Conservation (phyloP, 805 yeast genomes). For the Kodamaea hsintzibuensis region DNA sequence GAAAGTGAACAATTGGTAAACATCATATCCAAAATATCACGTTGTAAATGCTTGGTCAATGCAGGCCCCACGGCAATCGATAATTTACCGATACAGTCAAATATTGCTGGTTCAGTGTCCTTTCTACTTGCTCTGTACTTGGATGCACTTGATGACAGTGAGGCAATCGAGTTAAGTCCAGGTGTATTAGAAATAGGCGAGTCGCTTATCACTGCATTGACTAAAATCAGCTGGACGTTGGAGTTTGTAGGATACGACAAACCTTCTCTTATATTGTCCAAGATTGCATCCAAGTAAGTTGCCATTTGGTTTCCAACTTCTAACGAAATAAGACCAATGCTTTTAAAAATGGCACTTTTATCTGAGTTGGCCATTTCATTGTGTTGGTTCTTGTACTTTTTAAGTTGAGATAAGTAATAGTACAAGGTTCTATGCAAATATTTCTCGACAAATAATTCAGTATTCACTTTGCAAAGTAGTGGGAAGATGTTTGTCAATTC, state of each 20-base stretch:
- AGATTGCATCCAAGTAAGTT: conserved; percentile 83
- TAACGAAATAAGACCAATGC: conserved; percentile 82
- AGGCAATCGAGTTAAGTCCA: conserved; percentile 25
- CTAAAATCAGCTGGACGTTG: conserved; percentile 40
- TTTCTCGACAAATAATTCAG: conserved; percentile 71
- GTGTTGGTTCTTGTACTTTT: conserved; percentile 54
- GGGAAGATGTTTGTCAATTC: conserved; percentile 88
- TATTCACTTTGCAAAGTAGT: conserved; percentile 74
- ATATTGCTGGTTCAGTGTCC: conserved; percentile 81
- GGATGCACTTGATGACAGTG: conserved; percentile 39
- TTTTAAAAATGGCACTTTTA: conserved; percentile 68
- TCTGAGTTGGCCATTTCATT: conserved; percentile 50
- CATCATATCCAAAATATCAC: conserved; percentile 76
- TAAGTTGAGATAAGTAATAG: conserved; percentile 75
- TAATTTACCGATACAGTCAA: conserved; percentile 83
- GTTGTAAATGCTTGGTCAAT: conserved; percentile 80
- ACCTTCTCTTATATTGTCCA: conserved; percentile 81
- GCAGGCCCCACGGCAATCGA: conserved; percentile 93
- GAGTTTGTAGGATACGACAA: conserved; percentile 44
- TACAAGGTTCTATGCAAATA: conserved; percentile 79
- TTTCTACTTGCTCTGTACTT: conserved; percentile 59
- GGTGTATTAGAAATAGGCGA: conserved; percentile 15
- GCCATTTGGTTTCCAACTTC: conserved; percentile 83
- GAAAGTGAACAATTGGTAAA: conserved; percentile 76
- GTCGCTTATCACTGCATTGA: conserved; percentile 38